These are phyloP conservation scores for Violaceomyces palustris DNA, from an alignment of 1,284 basidiomycete species.

Conservation along the genomic window DNA sequence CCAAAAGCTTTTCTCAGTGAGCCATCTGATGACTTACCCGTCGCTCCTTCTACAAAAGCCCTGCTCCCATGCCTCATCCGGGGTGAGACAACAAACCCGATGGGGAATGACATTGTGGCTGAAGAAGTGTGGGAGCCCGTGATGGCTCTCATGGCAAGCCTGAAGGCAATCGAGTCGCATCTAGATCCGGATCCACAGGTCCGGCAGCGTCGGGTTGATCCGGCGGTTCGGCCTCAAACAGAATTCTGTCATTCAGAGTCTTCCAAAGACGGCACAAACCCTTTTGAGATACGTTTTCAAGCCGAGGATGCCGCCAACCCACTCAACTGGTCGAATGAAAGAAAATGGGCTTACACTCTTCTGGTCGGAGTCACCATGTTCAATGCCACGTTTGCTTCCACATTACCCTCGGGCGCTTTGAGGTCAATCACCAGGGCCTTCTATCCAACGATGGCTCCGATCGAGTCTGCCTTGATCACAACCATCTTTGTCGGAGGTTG, in stretches of 20 bases:
- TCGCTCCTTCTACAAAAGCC: no score
- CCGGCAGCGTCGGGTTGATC: no score
- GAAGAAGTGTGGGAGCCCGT: background rate
- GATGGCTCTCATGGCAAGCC: background rate
- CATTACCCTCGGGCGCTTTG: conserved; percentile 16
- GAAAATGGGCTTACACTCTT: conserved; percentile 10
- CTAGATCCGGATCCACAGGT: no score
- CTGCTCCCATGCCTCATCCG: no score
- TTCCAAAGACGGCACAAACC: no score
- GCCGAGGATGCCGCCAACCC: background rate
- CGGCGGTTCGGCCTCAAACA: no score
- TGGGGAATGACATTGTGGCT: no score
- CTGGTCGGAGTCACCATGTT: conserved; percentile 23
- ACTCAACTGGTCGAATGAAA: background rate
- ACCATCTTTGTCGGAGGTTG: conserved; percentile 27
- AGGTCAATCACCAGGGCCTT: no score
- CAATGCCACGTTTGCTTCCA: conserved; percentile 24
- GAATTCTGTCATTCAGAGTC: no score
- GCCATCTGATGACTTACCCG: no score
- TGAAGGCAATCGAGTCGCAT: background rate
- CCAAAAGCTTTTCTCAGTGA: no score
- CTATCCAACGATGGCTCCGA: conserved; percentile 6
- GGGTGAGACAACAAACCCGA: no score
- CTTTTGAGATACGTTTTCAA: background rate
- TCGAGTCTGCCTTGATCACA: conserved; percentile 13